Evolutionary conservation across 2,329 filamentous ascomycete species (phyloP).

Genomic region (Diaporthe eres): DNA sequence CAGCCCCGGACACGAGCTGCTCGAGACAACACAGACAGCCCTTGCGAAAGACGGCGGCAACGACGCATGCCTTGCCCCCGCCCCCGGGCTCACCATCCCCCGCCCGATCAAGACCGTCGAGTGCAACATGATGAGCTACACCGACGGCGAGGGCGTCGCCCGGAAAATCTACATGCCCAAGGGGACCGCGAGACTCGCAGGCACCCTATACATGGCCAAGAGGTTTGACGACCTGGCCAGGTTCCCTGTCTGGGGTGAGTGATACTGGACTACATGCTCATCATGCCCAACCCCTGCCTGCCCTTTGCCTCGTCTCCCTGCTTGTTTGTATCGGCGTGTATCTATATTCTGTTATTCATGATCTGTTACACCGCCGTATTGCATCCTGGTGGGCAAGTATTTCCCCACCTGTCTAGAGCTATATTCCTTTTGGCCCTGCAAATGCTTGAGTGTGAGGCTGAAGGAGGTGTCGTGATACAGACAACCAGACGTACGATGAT

Average conservation of each 20-base stretch:
- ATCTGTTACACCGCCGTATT: not conserved
- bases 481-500: not conserved
- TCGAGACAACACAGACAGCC: not conserved
- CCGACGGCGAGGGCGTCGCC: not conserved
- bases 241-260: constrained; percentile 23
- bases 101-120: constrained; percentile 18
- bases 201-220: not conserved
- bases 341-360: not conserved
- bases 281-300: no score
- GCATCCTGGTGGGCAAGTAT: not conserved
- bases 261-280: not conserved
- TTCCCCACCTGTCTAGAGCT: not conserved
- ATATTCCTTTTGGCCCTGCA: no score
- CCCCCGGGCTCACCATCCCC: not conserved
- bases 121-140: constrained; percentile 9
- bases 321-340: not conserved
- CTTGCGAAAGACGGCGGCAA: no score
- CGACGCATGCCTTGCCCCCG: not conserved
- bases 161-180: constrained; percentile 24
- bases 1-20: not conserved
- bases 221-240: constrained; percentile 7
- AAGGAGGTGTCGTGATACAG: not conserved
- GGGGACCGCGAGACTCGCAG: not conserved
- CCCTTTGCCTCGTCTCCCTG: not conserved
- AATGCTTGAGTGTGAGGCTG: not conserved